Percentiles rank a stretch among this genome's conserved stretches.
Evolutionary conservation across 305 asterid genomes (phyloP).

Genomic region (Solanum hybrid): DNA sequence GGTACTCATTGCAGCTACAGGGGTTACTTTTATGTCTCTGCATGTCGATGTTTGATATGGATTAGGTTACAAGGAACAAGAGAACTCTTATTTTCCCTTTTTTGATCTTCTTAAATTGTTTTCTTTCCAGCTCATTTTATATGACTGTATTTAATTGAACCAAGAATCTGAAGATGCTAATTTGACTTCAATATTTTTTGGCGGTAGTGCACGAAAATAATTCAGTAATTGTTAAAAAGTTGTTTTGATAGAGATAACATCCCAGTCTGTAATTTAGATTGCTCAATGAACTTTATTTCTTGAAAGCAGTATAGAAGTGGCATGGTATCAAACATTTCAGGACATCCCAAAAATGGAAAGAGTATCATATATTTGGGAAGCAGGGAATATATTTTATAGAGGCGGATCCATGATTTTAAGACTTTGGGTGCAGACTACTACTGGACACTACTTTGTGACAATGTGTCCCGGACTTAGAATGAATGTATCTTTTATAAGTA

Average conservation of each 20-base stretch:
- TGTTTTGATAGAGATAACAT: neutral
- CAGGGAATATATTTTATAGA: neutral
- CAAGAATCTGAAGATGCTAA: neutral
- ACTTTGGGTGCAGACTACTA: neutral
- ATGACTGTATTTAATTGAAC: neutral
- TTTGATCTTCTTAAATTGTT: neutral
- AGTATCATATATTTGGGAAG: neutral
- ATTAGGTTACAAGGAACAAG: neutral
- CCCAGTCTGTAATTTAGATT: neutral
- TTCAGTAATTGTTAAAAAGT: neutral
- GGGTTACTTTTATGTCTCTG: neutral
- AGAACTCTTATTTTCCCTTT: neutral
- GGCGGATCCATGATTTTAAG: neutral
- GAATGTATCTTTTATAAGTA: neutral
- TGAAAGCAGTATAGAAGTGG: neutral
- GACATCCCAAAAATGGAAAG: neutral
- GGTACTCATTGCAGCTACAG: neutral
- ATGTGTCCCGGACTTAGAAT: neutral
- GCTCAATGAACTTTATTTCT: neutral
- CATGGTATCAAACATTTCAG: neutral
- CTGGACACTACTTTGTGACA: neutral
- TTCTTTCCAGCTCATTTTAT: neutral
- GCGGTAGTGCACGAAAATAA: neutral
- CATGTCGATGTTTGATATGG: neutral
- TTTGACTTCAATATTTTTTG: neutral